Evolutionary conservation across 371 early-diverging fungal genomes (phyloP).

Genomic region (Entomophthora muscae): DNA sequence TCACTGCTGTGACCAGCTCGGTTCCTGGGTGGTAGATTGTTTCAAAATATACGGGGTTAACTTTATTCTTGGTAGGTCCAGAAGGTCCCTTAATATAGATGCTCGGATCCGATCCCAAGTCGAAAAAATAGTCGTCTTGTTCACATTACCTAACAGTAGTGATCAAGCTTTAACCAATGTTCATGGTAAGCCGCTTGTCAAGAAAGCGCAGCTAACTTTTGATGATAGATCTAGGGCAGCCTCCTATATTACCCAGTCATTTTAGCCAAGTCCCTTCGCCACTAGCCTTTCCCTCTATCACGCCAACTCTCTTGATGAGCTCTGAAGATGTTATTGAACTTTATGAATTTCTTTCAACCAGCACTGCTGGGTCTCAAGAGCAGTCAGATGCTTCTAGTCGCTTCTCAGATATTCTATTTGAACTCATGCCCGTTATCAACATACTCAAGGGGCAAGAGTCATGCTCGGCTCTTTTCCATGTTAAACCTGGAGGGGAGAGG

Average conservation of each 20-base stretch:
- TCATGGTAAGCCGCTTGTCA: not conserved
- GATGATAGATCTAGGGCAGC: not conserved
- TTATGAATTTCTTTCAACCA: slow-evolving; percentile 2
- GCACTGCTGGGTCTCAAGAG: not conserved
- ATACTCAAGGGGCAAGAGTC: not conserved
- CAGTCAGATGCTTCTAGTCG: not conserved
- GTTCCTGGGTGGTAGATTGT: slow-evolving; percentile 19
- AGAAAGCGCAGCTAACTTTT: no score
- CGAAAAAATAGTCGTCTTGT: not conserved
- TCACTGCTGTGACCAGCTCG: slow-evolving; percentile 16
- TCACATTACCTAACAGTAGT: not conserved
- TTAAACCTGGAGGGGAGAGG: not conserved
- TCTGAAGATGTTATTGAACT: slow-evolving; percentile 3
- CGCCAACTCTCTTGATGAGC: not conserved
- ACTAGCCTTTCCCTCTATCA: not conserved
- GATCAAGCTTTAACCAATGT: not conserved
- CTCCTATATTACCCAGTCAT: not conserved
- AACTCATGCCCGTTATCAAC: not conserved
- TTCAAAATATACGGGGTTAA: not conserved
- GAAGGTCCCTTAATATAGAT: not conserved
- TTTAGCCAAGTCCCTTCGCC: not conserved
- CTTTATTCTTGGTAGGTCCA: not conserved
- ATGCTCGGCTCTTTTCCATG: not conserved
- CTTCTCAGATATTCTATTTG: not conserved
- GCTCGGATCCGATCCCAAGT: not conserved